These are phyloP conservation scores for Taphrina flavorubra DNA, from an alignment of 1,139 yeast genomes.

Conservation along the genomic window DNA sequence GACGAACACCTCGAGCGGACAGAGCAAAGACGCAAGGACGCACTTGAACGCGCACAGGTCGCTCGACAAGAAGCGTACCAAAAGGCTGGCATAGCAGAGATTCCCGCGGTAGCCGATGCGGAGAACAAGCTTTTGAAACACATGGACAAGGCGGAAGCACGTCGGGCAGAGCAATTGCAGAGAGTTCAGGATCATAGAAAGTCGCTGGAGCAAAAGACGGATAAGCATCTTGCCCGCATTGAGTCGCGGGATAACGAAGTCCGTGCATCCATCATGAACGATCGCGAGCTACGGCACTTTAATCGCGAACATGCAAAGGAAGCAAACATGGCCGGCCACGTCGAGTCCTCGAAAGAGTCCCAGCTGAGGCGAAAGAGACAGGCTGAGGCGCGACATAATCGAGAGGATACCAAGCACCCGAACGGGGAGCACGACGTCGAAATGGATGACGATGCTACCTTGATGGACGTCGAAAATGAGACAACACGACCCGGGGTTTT, in stretches of 20 bases:
- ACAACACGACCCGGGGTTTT: neutral
- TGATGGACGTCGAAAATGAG: neutral
- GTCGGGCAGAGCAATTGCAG: neutral
- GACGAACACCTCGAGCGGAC: neutral
- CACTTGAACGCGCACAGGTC: slow-evolving; percentile 13
- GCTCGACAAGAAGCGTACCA: neutral
- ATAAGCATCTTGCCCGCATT: neutral
- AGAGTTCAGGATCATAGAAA: neutral
- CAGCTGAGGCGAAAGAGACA: neutral
- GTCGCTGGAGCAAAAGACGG: slow-evolving; percentile 7
- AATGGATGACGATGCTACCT: neutral
- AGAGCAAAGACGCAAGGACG: neutral
- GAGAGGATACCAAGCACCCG: neutral
- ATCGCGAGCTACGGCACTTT: slow-evolving; percentile 17
- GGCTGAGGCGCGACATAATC: neutral
- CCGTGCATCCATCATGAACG: neutral
- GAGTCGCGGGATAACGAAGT: neutral
- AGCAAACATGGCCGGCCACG: slow-evolving; percentile 3
- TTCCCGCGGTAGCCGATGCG: neutral
- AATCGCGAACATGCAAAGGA: slow-evolving; percentile 5
- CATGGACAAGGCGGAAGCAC: slow-evolving; percentile 2
- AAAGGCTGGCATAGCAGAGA: slow-evolving; percentile 5
- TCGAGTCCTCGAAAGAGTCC: slow-evolving; percentile 6
- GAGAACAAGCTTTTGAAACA: neutral
- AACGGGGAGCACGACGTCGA: neutral